Conservation (phyloP, 305 asterid species). For the Fraxinus sp. region DNA sequence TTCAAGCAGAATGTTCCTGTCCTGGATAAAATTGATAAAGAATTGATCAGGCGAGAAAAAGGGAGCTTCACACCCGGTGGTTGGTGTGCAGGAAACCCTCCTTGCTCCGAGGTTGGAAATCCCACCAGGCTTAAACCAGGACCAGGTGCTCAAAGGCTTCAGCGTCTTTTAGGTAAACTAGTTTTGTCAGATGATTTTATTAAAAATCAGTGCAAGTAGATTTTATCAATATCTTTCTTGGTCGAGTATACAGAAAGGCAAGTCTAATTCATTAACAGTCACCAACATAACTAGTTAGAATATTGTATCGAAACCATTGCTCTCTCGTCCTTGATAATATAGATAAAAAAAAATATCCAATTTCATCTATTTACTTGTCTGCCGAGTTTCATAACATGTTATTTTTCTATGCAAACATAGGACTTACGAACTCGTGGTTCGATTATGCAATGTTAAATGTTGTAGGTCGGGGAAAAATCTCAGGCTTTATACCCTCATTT, state of each 20-base stretch:
- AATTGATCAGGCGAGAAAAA: constrained; percentile 50
- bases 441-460: background rate
- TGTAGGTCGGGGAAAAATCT: background rate
- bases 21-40: constrained; percentile 59
- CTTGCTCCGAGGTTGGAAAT: constrained; percentile 66
- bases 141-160: constrained; percentile 68
- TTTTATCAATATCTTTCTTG: constrained; percentile 22
- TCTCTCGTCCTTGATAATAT: background rate
- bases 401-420: background rate
- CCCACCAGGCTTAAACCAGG: constrained; percentile 58
- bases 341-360: constrained; percentile 11
- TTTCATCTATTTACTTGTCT: background rate
- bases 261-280: background rate
- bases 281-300: constrained; percentile 22
- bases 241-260: constrained; percentile 15
- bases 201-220: constrained; percentile 57
- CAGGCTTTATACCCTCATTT: background rate
- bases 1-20: constrained; percentile 52
- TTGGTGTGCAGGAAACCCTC: constrained; percentile 78
- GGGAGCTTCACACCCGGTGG: constrained; percentile 87
- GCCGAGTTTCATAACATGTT: background rate
- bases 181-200: constrained; percentile 33
- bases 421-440: background rate
- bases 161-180: constrained; percentile 49
- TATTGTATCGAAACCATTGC: constrained; percentile 13